Base-by-base conservation (phyloP, 768 basidiomycete genomes). In the Cubamyces sp. region DNA sequence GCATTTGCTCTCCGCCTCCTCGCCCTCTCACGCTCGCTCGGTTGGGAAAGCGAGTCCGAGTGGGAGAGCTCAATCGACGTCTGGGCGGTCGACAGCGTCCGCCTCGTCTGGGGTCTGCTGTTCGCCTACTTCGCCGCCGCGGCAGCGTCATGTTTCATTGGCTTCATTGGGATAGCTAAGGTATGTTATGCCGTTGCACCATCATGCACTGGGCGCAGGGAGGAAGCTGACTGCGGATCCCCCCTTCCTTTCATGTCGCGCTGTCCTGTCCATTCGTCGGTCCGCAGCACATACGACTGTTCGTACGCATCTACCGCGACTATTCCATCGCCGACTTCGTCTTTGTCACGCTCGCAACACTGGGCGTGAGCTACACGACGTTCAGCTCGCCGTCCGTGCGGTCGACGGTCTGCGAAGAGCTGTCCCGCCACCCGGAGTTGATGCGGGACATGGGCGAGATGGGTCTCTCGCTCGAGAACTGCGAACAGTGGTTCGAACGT, bases 241-340 rank as follows among this genome's bases (percentile, higher is more conserved):
- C 11, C 34, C 34, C 11, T 47, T 2, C 12, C 18, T 12, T 23
- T 21, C 16, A n/a, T 25, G 14, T 11, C 19, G 9, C n/a, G 23
- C 42, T 18, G 21, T 19, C 19, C 51, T n/a, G 18, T 12, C 6
- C 28, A 18, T n/a, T 8, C 19, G 28, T 26, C 61, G 5, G 28
- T 21, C 40, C 46, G 18, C 66, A 92, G 91, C 82, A 78, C 69
- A 83, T 83, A 63, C 78, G 86, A 4, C 76, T 84, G 0, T 84
- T 86, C 64, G 84, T 93, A 53, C 88, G 88, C 57, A 86, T 93
- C 67, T 93, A 91, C 76, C 86, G 91, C 64, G 90, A 91, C 77
- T 92, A 87, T 66, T 85, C 90, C 58, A 85, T 91, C 64, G 91
- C 87, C 54, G 90, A 92, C 75, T 86, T 92, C 69, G 81, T 82